phyloP scores from a whole-genome alignment of 1,284 basidiomycete species.

The Apiotrichum gamsii region DNA sequence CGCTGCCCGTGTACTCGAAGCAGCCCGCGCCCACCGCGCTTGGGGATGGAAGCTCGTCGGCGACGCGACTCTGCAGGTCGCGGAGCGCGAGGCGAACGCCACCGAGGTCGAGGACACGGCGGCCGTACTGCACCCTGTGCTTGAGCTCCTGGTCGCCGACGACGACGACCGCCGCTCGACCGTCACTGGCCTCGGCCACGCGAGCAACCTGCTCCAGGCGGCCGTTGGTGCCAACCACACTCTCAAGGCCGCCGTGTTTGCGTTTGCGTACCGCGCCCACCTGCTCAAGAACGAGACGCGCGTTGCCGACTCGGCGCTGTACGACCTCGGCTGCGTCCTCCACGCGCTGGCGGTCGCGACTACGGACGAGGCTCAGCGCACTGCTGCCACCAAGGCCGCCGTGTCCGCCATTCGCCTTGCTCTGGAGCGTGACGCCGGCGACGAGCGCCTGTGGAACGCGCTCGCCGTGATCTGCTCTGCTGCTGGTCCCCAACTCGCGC shows the following conservation, averaged over 20 bases:
- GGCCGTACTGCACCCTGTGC: slow-evolving; percentile 29
- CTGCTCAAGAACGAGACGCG: slow-evolving; percentile 59
- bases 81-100: slow-evolving; percentile 42
- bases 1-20: slow-evolving; percentile 56
- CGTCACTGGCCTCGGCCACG: slow-evolving; percentile 38
- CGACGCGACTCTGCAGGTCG: slow-evolving; percentile 68
- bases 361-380: slow-evolving; percentile 33
- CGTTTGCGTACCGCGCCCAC: slow-evolving; percentile 67
- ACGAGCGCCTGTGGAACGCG: slow-evolving; percentile 70
- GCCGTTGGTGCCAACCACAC: slow-evolving; percentile 39
- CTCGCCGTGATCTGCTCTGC: slow-evolving; percentile 38
- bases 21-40: slow-evolving; percentile 59
- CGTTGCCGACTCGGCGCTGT: slow-evolving; percentile 58
- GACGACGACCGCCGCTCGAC: slow-evolving; percentile 38
- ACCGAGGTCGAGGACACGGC: slow-evolving; percentile 33
- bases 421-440: slow-evolving; percentile 65
- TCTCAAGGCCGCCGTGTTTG: slow-evolving; percentile 58
- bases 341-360: slow-evolving; percentile 50
- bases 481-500: slow-evolving; percentile 53
- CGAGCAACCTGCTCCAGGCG: slow-evolving; percentile 31
- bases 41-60: slow-evolving; percentile 81
- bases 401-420: slow-evolving; percentile 66
- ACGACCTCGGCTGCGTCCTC: slow-evolving; percentile 69
- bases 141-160: slow-evolving; percentile 38
- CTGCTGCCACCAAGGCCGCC: slow-evolving; percentile 53